A percentile compares a stretch with the other conserved stretches of the same genome.
These are phyloP conservation scores for Sporothrix protearum DNA, from an alignment of 2,329 filamentous ascomycete species.

Conservation along the genomic window DNA sequence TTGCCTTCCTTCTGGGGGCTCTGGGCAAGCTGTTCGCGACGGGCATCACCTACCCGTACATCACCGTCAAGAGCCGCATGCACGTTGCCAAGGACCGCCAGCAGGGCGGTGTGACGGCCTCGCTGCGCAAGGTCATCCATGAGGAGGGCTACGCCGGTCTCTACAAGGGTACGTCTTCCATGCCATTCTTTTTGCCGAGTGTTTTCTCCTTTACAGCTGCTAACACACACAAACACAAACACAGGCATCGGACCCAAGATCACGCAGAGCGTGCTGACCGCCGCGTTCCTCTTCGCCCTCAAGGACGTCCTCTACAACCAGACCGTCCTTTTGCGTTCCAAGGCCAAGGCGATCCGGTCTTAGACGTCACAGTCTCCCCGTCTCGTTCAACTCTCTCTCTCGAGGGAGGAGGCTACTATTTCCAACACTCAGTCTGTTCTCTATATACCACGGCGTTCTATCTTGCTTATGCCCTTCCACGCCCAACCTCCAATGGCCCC, in stretches of 20 bases:
- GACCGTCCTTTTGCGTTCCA: constrained; percentile 62
- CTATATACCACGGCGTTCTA: constrained; percentile 15
- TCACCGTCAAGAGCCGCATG: constrained; percentile 97
- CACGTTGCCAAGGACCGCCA: constrained; percentile 78
- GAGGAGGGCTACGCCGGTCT: constrained; percentile 91
- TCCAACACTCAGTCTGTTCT: not conserved
- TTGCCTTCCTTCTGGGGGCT: constrained; percentile 88
- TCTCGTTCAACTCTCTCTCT: not conserved
- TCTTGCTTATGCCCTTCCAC: not conserved
- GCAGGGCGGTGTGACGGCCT: constrained; percentile 62
- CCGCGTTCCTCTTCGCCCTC: constrained; percentile 94
- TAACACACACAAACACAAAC: constrained; percentile 49
- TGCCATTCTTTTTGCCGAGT: not conserved
- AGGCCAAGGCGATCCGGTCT: constrained; percentile 40
- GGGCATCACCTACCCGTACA: constrained; percentile 93
- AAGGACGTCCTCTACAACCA: constrained; percentile 93
- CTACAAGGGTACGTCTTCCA: constrained; percentile 70
- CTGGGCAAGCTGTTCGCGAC: constrained; percentile 94
- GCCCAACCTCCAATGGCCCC: not conserved
- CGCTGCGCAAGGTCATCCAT: constrained; percentile 71
- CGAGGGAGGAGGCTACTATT: not conserved
- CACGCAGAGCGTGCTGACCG: constrained; percentile 92
- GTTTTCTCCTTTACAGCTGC: constrained; percentile 11
- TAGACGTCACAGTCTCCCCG: constrained; percentile 28
- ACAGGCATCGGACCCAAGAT: constrained; percentile 92